Conservation (phyloP, 306 rosid genomes). For the Trifolium subterraneum region DNA sequence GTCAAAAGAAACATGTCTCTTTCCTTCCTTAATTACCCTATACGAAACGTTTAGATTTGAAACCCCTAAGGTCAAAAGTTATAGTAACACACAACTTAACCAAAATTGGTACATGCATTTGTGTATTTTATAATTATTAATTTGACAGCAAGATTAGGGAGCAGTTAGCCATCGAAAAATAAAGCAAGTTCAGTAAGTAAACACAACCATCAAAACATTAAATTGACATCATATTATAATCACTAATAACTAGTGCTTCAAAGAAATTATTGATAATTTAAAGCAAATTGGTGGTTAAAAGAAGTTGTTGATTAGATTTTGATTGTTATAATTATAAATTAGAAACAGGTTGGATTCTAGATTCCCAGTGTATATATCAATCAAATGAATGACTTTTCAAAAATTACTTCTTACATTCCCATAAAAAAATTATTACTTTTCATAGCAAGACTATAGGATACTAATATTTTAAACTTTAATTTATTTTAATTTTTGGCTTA, state of each 20-base stretch:
- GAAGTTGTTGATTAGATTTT: constrained; percentile 21
- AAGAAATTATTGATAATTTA: constrained; percentile 1
- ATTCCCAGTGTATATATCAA: background rate
- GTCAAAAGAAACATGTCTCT: constrained; percentile 24
- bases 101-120: constrained; percentile 32
- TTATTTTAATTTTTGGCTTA: no score
- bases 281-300: constrained; percentile 18
- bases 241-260: constrained; percentile 23
- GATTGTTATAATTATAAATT: constrained; percentile 37
- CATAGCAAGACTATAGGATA: background rate
- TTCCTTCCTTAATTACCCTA: constrained; percentile 11
- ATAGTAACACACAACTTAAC: constrained; percentile 34
- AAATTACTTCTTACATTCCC: background rate
- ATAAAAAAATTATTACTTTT: background rate
- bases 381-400: background rate
- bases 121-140: constrained; percentile 35
- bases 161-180: constrained; percentile 43
- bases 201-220: constrained; percentile 37
- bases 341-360: constrained; percentile 27
- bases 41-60: constrained; percentile 26
- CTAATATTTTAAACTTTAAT: no score
- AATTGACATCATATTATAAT: constrained; percentile 24
- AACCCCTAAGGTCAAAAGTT: constrained; percentile 43
- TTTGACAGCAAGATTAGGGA: constrained; percentile 36
- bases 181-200: constrained; percentile 33